These are phyloP conservation scores for Penicillium riverlandense DNA, from an alignment of 495 filamentous ascomycete genomes.

Conservation along the genomic window DNA sequence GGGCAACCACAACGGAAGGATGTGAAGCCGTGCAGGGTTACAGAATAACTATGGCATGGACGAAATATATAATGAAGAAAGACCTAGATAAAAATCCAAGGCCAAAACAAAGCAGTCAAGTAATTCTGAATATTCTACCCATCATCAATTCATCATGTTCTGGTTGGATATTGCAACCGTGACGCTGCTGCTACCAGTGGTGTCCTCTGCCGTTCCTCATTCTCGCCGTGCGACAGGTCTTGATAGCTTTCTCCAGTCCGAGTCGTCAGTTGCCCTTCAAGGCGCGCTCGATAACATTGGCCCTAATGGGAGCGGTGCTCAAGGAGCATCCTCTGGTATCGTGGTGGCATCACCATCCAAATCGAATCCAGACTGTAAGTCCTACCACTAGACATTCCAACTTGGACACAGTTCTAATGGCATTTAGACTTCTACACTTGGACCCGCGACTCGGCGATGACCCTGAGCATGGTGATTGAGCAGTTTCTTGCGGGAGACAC, in stretches of 20 bases:
- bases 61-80: no score
- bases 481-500: constrained; percentile 49
- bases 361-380: constrained; percentile 52
- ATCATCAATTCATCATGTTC: no score
- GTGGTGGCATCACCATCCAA: constrained; percentile 60
- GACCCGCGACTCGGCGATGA: constrained; percentile 65
- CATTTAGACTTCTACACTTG: constrained; percentile 50
- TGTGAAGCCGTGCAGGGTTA: no score
- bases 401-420: constrained; percentile 3
- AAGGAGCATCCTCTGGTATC: constrained; percentile 42
- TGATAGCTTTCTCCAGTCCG: constrained; percentile 8
- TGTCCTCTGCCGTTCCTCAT: no score
- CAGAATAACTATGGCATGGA: no score
- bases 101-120: no score
- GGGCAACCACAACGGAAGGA: no score
- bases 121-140: no score
- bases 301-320: constrained; percentile 37
- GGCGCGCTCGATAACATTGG: constrained; percentile 58
- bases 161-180: no score
- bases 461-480: constrained; percentile 54
- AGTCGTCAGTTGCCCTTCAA: constrained; percentile 42
- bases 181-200: no score
- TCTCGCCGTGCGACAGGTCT: no score
- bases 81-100: no score
- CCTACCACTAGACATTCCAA: constrained; percentile 31